Base-by-base conservation (phyloP, 2,329 filamentous ascomycete species). In the Claviceps digitariae region DNA sequence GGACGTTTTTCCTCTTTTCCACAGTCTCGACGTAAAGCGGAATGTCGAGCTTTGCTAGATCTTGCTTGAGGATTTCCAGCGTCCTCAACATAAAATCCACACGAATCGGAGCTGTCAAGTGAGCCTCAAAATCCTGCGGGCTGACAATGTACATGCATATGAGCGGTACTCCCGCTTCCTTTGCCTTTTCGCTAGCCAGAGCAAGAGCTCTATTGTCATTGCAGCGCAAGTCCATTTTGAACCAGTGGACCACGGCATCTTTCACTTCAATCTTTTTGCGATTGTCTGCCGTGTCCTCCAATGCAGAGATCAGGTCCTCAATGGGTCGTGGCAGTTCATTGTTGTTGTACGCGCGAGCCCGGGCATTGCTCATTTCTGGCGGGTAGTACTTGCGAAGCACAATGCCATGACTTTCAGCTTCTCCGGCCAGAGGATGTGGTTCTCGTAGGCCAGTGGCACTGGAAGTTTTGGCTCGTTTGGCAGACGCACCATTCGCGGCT, bases 21-120 rank as follows among this genome's bases (percentile, higher is more conserved):
- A 89, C 76, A 0, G 81, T 87, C 66, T 89, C 84, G 10, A 91
- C 76, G 59, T 86, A 80, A 2, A 96, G 68, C 0, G 90, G 90
- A 21, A 95, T 90, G 59, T 89, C 78, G 46, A 90, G 67, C 58
- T 79, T 76, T 0, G 71, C 81, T 48, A 95, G 66, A 59, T 90
- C 86, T 13, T 72, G 63, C 59, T 81, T 80, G 55, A 95, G 63
- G 1, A 83, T 70, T 34, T 74, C 70, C 52, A 95, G 68, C 0
- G 82, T 87, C 36, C 90, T 74, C n/a, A 95, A 65, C 57, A 84
- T 84, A 54, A 95, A 90, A 64, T 95, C 88, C 4, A 95, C 82
- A 8, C 88, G 78, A 0, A 82, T 79, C 0, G 87, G 79, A 10
- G 85, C 78, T 1, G 81, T 84, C 27, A 87, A 65, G 67, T 95